phyloP scores from a whole-genome alignment of 306 rosid genomes.

The Vigna unguiculata region DNA sequence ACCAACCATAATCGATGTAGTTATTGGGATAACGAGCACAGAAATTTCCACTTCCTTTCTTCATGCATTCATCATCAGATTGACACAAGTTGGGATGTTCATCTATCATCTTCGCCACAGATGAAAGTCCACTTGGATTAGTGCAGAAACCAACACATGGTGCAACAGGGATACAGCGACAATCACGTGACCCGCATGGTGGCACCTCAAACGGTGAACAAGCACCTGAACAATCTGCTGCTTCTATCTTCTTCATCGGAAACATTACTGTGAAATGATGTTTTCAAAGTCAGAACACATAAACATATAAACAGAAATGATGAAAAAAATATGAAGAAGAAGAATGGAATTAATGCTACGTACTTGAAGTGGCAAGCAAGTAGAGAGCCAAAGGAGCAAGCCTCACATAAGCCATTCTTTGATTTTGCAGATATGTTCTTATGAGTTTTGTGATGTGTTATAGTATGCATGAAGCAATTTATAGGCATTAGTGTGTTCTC shows the following conservation, averaged over 20 bases:
- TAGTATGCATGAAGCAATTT: not conserved
- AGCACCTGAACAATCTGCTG: not conserved
- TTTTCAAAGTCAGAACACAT: not conserved
- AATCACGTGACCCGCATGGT: too few relatives aligned
- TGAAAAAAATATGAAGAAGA: not conserved
- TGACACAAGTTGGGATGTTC: too few relatives aligned
- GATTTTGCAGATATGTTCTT: not conserved
- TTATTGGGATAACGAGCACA: too few relatives aligned
- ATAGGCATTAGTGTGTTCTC: not conserved
- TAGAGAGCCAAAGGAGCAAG: not conserved
- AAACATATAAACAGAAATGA: not conserved
- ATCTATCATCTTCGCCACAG: too few relatives aligned
- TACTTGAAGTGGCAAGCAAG: not conserved
- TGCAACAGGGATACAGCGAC: too few relatives aligned
- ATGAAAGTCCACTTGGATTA: too few relatives aligned
- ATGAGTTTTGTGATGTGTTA: not conserved
- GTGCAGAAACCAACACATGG: too few relatives aligned
- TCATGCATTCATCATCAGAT: too few relatives aligned
- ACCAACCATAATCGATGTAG: too few relatives aligned
- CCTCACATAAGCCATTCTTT: not conserved
- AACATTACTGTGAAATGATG: not conserved
- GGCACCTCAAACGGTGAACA: too few relatives aligned
- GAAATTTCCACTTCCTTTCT: too few relatives aligned
- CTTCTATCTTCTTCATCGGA: not conserved
- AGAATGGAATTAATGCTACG: not conserved